Conservation (phyloP, 441 rosid species). For the Aquilaria agallochum region DNA sequence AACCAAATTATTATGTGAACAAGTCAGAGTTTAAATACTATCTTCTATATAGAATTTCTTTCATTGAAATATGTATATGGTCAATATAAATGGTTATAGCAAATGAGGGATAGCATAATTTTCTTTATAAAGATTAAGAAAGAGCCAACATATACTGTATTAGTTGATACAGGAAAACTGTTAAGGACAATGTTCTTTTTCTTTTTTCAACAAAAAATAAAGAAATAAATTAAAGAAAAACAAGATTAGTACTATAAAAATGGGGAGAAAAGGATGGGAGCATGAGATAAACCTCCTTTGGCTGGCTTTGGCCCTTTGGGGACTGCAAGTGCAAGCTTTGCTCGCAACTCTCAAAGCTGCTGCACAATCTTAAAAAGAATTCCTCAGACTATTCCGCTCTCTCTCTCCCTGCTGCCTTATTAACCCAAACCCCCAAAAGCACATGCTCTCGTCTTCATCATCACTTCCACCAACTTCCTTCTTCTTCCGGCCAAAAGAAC, state of each 20-base stretch:
- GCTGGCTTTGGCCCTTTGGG: constrained; percentile 55
- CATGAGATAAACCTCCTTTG: constrained; percentile 11
- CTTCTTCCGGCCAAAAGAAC: not conserved
- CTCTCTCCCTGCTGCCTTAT: constrained; percentile 9
- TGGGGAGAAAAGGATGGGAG: not conserved
- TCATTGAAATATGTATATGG: too few relatives aligned
- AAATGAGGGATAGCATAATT: too few relatives aligned
- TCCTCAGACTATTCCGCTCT: constrained; percentile 25
- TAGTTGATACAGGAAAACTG: too few relatives aligned
- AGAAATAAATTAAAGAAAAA: constrained; percentile 24
- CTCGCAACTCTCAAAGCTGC: constrained; percentile 45
- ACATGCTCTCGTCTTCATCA: constrained; percentile 35
- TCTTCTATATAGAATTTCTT: too few relatives aligned
- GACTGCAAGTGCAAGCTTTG: constrained; percentile 53
- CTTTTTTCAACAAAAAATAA: not conserved
- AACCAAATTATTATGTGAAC: too few relatives aligned
- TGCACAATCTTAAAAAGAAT: constrained; percentile 14
- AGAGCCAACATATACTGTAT: too few relatives aligned
- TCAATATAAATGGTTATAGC: too few relatives aligned
- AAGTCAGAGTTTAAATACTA: too few relatives aligned
- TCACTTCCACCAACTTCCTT: constrained; percentile 11
- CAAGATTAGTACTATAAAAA: constrained; percentile 12
- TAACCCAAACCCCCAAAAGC: constrained; percentile 27
- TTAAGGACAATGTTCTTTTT: too few relatives aligned
- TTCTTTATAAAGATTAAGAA: too few relatives aligned